phyloP scores from a whole-genome alignment of 2,329 filamentous ascomycete genomes.

The Venturia nashicola region DNA sequence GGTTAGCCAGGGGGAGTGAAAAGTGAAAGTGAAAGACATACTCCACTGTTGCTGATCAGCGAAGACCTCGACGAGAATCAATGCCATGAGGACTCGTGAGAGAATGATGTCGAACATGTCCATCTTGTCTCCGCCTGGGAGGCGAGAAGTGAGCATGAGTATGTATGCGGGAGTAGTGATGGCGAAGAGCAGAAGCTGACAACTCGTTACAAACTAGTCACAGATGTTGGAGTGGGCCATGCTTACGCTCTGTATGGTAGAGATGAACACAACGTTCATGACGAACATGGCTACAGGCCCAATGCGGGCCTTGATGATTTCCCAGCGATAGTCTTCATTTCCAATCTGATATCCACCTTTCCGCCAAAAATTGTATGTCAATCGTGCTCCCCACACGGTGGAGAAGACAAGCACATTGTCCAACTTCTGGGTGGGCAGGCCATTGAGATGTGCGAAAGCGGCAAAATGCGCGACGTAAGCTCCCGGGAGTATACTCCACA shows the following conservation, averaged over 20 bases:
- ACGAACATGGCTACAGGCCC: conserved; percentile 59
- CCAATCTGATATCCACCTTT: conserved; percentile 83
- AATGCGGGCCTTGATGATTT: conserved; percentile 55
- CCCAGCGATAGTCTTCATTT: conserved; percentile 93
- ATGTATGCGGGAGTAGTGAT: conserved; percentile 76
- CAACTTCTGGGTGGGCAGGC: conserved; percentile 56
- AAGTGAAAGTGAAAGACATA: conserved; percentile 25
- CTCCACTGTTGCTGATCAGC: conserved; percentile 91
- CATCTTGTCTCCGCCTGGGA: conserved; percentile 36
- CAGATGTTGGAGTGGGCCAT: not conserved
- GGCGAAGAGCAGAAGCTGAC: conserved; percentile 59
- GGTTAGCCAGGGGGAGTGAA: conserved; percentile 1
- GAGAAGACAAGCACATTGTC: conserved; percentile 62
- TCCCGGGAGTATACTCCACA: conserved; percentile 83
- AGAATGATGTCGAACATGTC: conserved; percentile 45
- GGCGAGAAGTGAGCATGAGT: conserved; percentile 58
- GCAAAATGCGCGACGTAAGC: conserved; percentile 78
- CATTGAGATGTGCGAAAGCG: conserved; percentile 67
- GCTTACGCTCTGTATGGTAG: conserved; percentile 54
- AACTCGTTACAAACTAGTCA: not conserved
- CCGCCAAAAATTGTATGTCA: conserved; percentile 96
- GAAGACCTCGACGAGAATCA: conserved; percentile 59
- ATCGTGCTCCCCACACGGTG: conserved; percentile 70
- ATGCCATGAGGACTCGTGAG: conserved; percentile 40
- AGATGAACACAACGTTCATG: conserved; percentile 85